Evolutionary conservation across 176 grass and related monocot genomes (phyloP).

Genomic region (Ensete ventricosum): DNA sequence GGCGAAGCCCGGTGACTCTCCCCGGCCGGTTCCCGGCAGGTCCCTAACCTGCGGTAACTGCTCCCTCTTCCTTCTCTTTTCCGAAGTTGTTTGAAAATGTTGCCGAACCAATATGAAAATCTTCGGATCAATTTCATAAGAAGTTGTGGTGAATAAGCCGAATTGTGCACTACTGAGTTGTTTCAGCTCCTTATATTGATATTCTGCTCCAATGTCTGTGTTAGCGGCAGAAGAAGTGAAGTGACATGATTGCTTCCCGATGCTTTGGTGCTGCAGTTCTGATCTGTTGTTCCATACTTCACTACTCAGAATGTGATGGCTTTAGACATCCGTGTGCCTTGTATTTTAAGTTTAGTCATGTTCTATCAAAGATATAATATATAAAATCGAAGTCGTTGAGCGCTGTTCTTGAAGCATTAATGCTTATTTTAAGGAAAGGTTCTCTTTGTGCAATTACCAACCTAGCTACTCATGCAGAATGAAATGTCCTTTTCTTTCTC

Average conservation of each 20-base stretch:
- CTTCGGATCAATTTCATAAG: not conserved
- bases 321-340: not conserved
- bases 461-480: no score
- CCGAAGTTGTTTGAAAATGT: not conserved
- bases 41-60: not conserved
- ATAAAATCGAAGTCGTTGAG: no score
- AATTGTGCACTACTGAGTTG: not conserved
- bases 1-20: constrained; percentile 16
- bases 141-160: not conserved
- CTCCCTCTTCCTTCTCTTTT: not conserved
- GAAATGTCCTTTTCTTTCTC: no score
- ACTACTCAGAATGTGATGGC: not conserved
- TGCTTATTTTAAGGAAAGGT: no score
- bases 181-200: not conserved
- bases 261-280: not conserved
- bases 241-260: not conserved
- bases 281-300: not conserved
- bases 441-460: no score
- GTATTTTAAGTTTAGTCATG: not conserved
- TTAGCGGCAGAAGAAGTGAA: not conserved
- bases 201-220: not conserved
- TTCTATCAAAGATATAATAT: no score
- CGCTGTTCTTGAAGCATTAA: no score
- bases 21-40: not conserved
- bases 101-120: not conserved